Evolutionary conservation across 2,329 filamentous ascomycete species (phyloP).

Genomic region (Ascochyta pisi): DNA sequence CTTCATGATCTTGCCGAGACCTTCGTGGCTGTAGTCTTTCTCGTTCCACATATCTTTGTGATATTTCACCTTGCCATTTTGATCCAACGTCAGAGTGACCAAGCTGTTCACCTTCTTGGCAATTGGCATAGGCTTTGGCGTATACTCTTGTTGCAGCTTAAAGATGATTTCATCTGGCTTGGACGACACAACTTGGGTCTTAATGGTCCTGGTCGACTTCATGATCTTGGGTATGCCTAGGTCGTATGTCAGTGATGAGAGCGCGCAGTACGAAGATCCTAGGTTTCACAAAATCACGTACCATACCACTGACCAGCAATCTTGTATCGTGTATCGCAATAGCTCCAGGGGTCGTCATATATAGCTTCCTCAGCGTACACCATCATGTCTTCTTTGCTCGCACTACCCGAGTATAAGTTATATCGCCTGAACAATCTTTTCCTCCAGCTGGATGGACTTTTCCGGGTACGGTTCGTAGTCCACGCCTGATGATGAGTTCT

Average conservation of each 20-base stretch:
- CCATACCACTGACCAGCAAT: slow-evolving; percentile 61
- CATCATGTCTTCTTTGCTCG: slow-evolving; percentile 57
- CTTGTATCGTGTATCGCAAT: slow-evolving; percentile 59
- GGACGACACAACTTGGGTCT: slow-evolving; percentile 52
- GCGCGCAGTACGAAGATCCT: background rate
- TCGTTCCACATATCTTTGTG: slow-evolving; percentile 67
- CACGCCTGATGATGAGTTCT: slow-evolving; percentile 39
- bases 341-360: slow-evolving; percentile 59
- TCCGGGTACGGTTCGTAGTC: slow-evolving; percentile 41
- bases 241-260: background rate
- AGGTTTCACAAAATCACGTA: slow-evolving; percentile 7
- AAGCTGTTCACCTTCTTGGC: slow-evolving; percentile 62
- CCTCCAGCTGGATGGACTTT: slow-evolving; percentile 26
- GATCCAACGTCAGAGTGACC: slow-evolving; percentile 61
- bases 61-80: slow-evolving; percentile 64
- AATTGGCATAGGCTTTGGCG: slow-evolving; percentile 48
- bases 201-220: slow-evolving; percentile 49
- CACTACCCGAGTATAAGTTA: slow-evolving; percentile 57
- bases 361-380: slow-evolving; percentile 56
- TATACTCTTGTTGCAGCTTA: slow-evolving; percentile 59
- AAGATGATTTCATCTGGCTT: slow-evolving; percentile 53
- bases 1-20: slow-evolving; percentile 59
- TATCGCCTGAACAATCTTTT: slow-evolving; percentile 54
- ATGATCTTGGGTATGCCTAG: slow-evolving; percentile 54
- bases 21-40: slow-evolving; percentile 65